Evolutionary conservation across 2,329 filamentous ascomycete species (phyloP), one percentile per base, ranked within the genome.

Genomic region (Gnomoniopsis smithogilvyi): DNA sequence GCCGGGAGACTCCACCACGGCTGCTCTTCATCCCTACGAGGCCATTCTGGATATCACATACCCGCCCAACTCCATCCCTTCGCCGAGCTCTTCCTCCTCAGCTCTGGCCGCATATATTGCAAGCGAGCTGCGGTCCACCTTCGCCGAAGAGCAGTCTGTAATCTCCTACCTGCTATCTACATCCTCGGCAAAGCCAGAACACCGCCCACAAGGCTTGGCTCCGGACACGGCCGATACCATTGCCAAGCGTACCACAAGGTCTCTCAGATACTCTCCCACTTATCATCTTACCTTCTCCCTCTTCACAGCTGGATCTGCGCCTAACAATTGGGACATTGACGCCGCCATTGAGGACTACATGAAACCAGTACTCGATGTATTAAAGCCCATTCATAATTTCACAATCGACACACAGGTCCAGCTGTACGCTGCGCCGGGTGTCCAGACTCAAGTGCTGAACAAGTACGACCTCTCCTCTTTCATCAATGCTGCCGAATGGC

Each of bases 401-500:
- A 96, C 93, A 15, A 88, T 98, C 52, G 93, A 98, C 70, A 96
- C 92, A 0, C 95, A 99, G 74, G 90, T 99, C 2, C 95, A 99
- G 74, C 82, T 98, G 0, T 97, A 96, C 70, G 94, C 95, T n/a
- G 76, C 79, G 1, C 83, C 85, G 0, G 83, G 86, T n/a, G 82
- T 85, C 1, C 80, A 84, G 66, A 80, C 80, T 17, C 76, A 87
- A 24, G 81, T 89, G 0, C 77, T 99, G 38, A 87, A 84, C 67
- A 93, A 92, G 70, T 90, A 96, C 66, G 92, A 96, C 67, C 80
- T 99, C 1, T 92, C 91, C 41, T 93, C 91, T 1, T 99, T 99
- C 69, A 92, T 99, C 73, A 99, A 99, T 68, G 93, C 94, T 2
- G 95, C 95, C 2, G 95, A 99, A 75, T 99, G 95, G 95, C 95